phyloP scores from a whole-genome alignment of 2,329 filamentous ascomycete species.

The Pseudogymnoascus sp. region DNA sequence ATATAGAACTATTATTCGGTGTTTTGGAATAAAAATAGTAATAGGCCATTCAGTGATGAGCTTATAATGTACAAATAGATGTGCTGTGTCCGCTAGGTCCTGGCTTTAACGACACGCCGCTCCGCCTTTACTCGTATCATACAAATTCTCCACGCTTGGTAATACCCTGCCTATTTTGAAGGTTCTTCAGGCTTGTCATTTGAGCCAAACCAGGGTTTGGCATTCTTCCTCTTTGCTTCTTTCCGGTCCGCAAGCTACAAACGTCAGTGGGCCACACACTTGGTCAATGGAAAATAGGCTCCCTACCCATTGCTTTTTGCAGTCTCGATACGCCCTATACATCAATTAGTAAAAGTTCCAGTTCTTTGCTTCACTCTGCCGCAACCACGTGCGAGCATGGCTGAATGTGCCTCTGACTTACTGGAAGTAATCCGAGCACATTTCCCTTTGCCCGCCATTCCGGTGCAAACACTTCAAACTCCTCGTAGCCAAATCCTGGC shows the following conservation, averaged over 20 bases:
- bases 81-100: not conserved
- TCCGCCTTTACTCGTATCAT: not conserved
- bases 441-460: constrained; percentile 76
- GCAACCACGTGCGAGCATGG: constrained; percentile 11
- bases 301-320: constrained; percentile 87
- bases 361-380: constrained; percentile 10
- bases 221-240: constrained; percentile 34
- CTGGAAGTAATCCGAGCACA: constrained; percentile 96
- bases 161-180: not conserved
- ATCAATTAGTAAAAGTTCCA: constrained; percentile 8
- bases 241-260: constrained; percentile 36
- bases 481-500: constrained; percentile 78
- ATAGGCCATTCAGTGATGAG: not conserved
- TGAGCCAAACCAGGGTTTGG: constrained; percentile 21
- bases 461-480: constrained; percentile 84
- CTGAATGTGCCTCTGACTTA: constrained; percentile 38
- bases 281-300: not conserved
- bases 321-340: constrained; percentile 77
- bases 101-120: not conserved
- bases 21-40: not conserved
- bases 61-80: not conserved
- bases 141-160: not conserved
- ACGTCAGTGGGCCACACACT: not conserved
- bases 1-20: not conserved
- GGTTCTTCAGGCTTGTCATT: not conserved